Percentiles rank a stretch among this genome's conserved stretches.
phyloP scores from a whole-genome alignment of 257 asterid genomes.

The Solanum raphanifolium region DNA sequence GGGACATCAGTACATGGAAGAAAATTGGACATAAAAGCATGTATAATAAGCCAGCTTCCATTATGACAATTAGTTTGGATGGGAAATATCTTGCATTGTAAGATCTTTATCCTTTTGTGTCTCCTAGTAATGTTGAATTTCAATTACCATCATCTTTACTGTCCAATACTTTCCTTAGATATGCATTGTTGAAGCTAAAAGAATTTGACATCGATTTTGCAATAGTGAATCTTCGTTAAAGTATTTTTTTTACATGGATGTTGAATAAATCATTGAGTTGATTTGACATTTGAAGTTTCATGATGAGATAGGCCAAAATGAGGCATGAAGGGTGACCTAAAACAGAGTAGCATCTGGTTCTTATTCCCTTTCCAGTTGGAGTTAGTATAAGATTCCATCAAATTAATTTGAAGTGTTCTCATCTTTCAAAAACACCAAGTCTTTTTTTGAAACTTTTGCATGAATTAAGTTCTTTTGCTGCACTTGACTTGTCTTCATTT shows the following conservation, averaged over 20 bases:
- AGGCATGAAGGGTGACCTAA: neutral
- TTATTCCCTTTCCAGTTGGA: neutral
- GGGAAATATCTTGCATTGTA: slow-evolving; percentile 94
- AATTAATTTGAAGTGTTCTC: neutral
- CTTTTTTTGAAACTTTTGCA: too few relatives aligned
- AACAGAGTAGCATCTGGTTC: neutral
- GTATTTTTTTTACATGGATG: neutral
- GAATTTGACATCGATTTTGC: too few relatives aligned
- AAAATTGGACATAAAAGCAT: slow-evolving; percentile 76
- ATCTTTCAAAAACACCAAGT: neutral
- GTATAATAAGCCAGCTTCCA: slow-evolving; percentile 62
- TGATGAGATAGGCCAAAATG: neutral
- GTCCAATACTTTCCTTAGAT: neutral
- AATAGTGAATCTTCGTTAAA: neutral
- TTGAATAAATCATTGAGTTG: neutral
- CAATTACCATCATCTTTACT: neutral
- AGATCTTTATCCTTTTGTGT: slow-evolving; percentile 15
- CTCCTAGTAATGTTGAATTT: neutral
- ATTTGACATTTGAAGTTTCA: neutral
- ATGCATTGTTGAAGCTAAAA: too few relatives aligned
- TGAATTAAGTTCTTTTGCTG: too few relatives aligned
- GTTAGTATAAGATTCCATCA: neutral
- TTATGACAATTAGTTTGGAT: slow-evolving; percentile 74
- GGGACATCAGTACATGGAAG: slow-evolving; percentile 83
- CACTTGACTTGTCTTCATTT: neutral